Evolutionary conservation across 2,329 filamentous ascomycete species (phyloP), one percentile per base, ranked within the genome.

Genomic region (Knoxdaviesia capensis): DNA sequence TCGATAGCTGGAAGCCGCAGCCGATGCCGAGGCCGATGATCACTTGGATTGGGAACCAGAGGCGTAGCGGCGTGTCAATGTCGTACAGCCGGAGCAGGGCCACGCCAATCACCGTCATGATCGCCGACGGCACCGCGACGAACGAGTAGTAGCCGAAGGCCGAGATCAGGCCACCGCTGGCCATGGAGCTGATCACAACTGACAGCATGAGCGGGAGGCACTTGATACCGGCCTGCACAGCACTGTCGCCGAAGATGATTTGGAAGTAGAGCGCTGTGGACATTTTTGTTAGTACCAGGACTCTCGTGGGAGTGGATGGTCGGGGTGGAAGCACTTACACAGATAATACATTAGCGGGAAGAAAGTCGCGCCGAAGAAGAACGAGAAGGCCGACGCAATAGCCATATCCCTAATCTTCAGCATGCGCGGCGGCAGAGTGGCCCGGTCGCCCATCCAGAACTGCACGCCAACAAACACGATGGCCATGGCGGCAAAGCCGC

Each of bases 1-100:
- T 55, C 39, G 60, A 58, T n/a, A 61, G 56, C 50, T 68, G 64
- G 54, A 68, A 65, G 36, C 63, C 63, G 3, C 60, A 51, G 35
- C 65, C 65, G 31, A 69, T 60, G 30, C 71, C 72, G 2, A 73
- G 55, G 20, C 42, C 42, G 38, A n/a, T 29, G 34, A 10, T 51
- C 36, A 70, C 64, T 51, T 74, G 71, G 52, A 68, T 74, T 11
- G 70, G 70, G 47, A 75, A 69, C 71, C 71, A 77, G 34, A 61
- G 55, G 8, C 54, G 52, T 1, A 65, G 53, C 1, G 61, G 56
- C 5, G 67, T 72, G 48, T 60, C 47, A 3, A 67, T 56, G 32
- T 55, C 53, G 7, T 74, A 62, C 0, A 68, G 74, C 1, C 69
- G 68, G 45, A 77, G 60, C 42, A 77, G 61, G 10, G 70, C 73